These are phyloP conservation scores for Plasmodium relictum DNA, from an alignment of 169 alveolate species.

Conservation along the genomic window DNA sequence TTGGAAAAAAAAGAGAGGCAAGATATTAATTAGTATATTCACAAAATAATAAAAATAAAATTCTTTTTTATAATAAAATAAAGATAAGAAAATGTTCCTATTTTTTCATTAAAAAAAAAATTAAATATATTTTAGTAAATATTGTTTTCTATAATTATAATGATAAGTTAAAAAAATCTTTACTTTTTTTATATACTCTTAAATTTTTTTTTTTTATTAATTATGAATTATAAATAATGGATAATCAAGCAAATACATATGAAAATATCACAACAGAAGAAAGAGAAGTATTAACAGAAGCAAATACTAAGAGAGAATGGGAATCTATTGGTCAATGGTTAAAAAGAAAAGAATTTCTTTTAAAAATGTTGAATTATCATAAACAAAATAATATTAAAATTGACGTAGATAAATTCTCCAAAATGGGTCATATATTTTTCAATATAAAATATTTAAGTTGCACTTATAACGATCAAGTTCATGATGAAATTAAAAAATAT, in stretches of 20 bases:
- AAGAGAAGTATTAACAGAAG: conserved; percentile 46
- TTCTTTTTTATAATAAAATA: too few species aligned
- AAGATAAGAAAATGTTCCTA: too few species aligned
- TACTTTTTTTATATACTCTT: too few species aligned
- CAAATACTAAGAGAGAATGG: conserved; percentile 67
- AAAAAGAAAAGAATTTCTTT: conserved; percentile 71
- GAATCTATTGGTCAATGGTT: conserved; percentile 75
- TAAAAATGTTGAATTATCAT: conserved; percentile 72
- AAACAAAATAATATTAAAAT: conserved; percentile 47
- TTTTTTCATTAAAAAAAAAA: too few species aligned
- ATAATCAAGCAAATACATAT: conserved; percentile 1
- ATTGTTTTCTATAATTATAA: too few species aligned
- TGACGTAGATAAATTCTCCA: conserved; percentile 68
- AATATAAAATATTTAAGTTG: conserved; percentile 71
- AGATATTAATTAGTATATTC: too few species aligned
- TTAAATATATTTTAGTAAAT: too few species aligned
- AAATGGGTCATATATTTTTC: conserved; percentile 77
- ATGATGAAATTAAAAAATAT: conserved; percentile 51
- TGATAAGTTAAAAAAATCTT: too few species aligned
- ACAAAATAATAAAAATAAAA: too few species aligned
- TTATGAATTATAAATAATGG: background rate
- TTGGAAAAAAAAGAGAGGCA: too few species aligned
- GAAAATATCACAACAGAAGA: conserved; percentile 49
- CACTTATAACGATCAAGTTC: conserved; percentile 27
- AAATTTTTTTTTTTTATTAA: background rate